These are phyloP conservation scores for Blattamonas nauphoetae DNA, from an alignment of 78 protist species.

Conservation along the genomic window DNA sequence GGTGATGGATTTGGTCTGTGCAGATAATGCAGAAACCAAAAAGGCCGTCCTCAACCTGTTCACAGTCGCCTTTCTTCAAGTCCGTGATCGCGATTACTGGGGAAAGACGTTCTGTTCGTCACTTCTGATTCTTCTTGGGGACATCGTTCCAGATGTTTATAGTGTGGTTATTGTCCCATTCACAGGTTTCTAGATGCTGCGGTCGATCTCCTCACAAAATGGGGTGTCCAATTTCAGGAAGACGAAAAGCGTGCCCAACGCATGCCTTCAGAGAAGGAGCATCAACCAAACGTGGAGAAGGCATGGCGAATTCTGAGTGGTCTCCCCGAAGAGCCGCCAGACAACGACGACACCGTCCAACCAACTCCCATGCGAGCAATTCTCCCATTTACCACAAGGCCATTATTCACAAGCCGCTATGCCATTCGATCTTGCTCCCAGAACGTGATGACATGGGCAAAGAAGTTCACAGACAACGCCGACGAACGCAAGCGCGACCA, in stretches of 20 bases:
- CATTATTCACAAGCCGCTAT: background rate
- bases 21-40: background rate
- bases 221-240: background rate
- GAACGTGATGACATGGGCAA: background rate
- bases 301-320: background rate
- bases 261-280: background rate
- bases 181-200: background rate
- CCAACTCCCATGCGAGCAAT: background rate
- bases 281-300: background rate
- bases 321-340: background rate
- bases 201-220: background rate
- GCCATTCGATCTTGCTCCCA: background rate
- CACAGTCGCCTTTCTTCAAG: background rate
- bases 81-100: background rate
- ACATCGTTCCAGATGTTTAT: background rate
- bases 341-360: background rate
- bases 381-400: background rate
- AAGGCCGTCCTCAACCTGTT: background rate
- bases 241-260: background rate
- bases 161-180: background rate
- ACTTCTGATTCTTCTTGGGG: background rate
- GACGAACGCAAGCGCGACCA: background rate
- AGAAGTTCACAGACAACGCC: background rate
- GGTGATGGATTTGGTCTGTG: background rate
- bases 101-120: background rate